phyloP scores from a whole-genome alignment of 2,329 filamentous ascomycete species.

The Lojkania enalia region DNA sequence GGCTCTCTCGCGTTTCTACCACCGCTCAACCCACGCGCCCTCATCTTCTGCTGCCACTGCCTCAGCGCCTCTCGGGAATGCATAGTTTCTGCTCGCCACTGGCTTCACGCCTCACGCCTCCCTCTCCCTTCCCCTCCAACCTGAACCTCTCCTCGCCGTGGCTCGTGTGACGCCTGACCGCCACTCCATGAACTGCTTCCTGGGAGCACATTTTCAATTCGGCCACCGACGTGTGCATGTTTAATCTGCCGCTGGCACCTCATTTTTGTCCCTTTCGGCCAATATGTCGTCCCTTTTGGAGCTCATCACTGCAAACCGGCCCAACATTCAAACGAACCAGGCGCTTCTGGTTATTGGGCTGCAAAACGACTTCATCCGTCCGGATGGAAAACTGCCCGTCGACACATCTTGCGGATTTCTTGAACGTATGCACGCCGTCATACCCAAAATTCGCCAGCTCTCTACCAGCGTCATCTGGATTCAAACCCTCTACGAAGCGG shows the following conservation, averaged over 20 bases:
- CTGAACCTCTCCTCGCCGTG: slow-evolving; percentile 5
- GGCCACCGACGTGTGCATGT: slow-evolving; percentile 4
- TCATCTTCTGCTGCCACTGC: slow-evolving; percentile 14
- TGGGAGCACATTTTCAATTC: neutral
- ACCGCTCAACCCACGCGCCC: slow-evolving; percentile 12
- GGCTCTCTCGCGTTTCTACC: slow-evolving; percentile 9
- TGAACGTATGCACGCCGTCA: slow-evolving; percentile 66
- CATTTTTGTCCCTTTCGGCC: slow-evolving; percentile 1
- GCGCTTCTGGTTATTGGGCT: slow-evolving; percentile 84
- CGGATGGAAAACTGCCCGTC: slow-evolving; percentile 69
- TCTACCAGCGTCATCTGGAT: slow-evolving; percentile 81
- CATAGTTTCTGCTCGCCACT: slow-evolving; percentile 3
- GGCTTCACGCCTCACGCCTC: slow-evolving; percentile 16
- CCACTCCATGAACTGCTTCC: slow-evolving; percentile 6
- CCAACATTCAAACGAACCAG: slow-evolving; percentile 61
- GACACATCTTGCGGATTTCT: slow-evolving; percentile 67
- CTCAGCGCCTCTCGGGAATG: slow-evolving; percentile 16
- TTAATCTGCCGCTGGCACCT: slow-evolving; percentile 1
- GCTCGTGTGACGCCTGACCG: slow-evolving; percentile 14
- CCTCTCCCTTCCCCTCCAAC: neutral
- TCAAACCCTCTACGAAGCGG: slow-evolving; percentile 70
- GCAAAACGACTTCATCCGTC: slow-evolving; percentile 83
- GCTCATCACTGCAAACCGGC: slow-evolving; percentile 51
- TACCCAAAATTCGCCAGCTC: slow-evolving; percentile 69
- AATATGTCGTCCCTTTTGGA: slow-evolving; percentile 49